Evolutionary conservation across 2,329 filamentous ascomycete genomes (phyloP), one percentile per base, ranked within the genome.

Genomic region (Knoxdaviesia proteae): DNA sequence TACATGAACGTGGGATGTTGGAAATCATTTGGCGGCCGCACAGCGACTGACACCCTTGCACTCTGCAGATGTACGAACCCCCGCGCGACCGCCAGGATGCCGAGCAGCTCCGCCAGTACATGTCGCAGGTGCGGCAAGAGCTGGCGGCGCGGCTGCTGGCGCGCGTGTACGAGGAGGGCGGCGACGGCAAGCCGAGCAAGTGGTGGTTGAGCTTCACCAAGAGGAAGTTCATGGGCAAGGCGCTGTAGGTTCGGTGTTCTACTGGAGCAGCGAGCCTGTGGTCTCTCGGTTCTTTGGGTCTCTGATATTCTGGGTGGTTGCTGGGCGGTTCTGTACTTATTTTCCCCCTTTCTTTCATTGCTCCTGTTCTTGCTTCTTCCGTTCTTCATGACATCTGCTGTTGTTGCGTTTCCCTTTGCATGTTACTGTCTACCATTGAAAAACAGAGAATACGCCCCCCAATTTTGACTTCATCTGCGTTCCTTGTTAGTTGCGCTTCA

Each of bases 121-220:
- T 96, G 54, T 75, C 80, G 46, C 90, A 98, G 64, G 83, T 94
- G 53, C 74, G 90, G 53, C 88, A 96, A 61, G 90, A 96, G 64
- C 65, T 96, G 48, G 87, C 87, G 5, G 64, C 69, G 45, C 71
- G 90, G 58, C 67, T 98, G 63, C 63, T 94, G 57, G 80, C 81
- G 42, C 74, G 87, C 52, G 78, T 98, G 49, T 98, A 93, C 58
- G 79, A 81, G 44, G 86, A 87, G 64, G 51, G 70, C 60, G 60
- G 73, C 56, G 61, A 87, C 67, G 60, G 83, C 62, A 73, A 72
- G 62, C 74, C 74, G 44, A 72, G 65, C 61, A 74, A 92, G 76
- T 96, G 88, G 84, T 98, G 90, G 90, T 63, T 98, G 59, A 96
- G 90, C 69, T 98, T 94, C 60, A 84, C 83, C 43, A 96, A 96